Evolutionary conservation across 148 eudicot species (phyloP), one percentile per base, ranked within the genome.

Genomic region (Dianthus caryophyllus): DNA sequence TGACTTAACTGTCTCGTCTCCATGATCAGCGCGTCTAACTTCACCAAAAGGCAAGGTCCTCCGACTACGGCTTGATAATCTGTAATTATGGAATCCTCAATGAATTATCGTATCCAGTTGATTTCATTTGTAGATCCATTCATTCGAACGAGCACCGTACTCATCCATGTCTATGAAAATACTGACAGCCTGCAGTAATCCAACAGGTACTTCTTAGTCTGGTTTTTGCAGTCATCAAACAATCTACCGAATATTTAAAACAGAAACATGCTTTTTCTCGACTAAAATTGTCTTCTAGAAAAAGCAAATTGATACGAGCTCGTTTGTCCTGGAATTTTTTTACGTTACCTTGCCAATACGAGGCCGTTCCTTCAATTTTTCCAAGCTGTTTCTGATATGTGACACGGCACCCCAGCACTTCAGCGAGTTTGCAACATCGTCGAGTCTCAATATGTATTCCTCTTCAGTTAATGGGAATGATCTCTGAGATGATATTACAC

Each of bases 361-460:
- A 61, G 98, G 98, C 17, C 98, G 78, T 71, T 93, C 98, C 78
- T 93, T 93, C 56, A 67, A 77, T 65, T 83, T 89, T 48, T 77
- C 80, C 57, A 93, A 86, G 79, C 89, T 89, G 84, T 66, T 82
- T 50, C 98, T 82, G 67, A 93, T 79, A 82, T 93, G 98, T 50
- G 98, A 89, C 63, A 89, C 98, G 57, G 96, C 98, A 68, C 98
- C 98, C 98, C 98, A 93, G 68, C 96, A 93, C 77, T 79, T 93
- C 78, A 93, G 80, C n/a, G 76, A 79, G 79, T 89, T 93, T 61
- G 98, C 98, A 64, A 93, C 98, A 68, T 89, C 96, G 73, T 93
- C 98, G 54, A 93, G 96, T 83, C 98, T 84, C 81, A 84, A 60
- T 66, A 93, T 73, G 80, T 93, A 93, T 75, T 93, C 98, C 73